These are phyloP conservation scores for Gleditsia sinensis DNA, from an alignment of 306 rosid species.

Conservation along the genomic window DNA sequence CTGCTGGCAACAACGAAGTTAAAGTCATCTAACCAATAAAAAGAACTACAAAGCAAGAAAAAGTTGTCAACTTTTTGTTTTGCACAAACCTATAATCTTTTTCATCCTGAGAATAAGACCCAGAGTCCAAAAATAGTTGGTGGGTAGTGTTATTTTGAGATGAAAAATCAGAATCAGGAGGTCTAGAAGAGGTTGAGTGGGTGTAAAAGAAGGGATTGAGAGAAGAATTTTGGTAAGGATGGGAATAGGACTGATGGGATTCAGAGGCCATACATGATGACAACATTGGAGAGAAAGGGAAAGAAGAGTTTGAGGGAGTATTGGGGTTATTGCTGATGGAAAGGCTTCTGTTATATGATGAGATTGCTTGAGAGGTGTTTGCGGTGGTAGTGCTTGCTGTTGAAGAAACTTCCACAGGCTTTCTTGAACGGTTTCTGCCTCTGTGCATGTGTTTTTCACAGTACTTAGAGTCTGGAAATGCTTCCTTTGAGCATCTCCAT, in stretches of 20 bases:
- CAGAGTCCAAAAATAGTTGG: slow-evolving; percentile 69
- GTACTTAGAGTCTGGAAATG: slow-evolving; percentile 98
- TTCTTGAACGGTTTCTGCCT: slow-evolving; percentile 99
- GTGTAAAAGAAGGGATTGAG: slow-evolving; percentile 60
- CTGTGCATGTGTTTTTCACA: slow-evolving; percentile 99
- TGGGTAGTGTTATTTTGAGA: slow-evolving; percentile 53
- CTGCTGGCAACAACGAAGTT: slow-evolving; percentile 42
- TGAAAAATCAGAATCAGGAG: slow-evolving; percentile 55
- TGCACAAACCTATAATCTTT: slow-evolving; percentile 72
- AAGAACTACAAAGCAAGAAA: not conserved
- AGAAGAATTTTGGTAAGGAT: slow-evolving; percentile 53
- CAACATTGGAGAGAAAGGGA: slow-evolving; percentile 54
- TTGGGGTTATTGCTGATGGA: slow-evolving; percentile 35
- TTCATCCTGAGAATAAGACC: slow-evolving; percentile 58
- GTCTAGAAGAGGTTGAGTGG: slow-evolving; percentile 60
- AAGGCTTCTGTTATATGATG: slow-evolving; percentile 46
- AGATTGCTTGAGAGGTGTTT: slow-evolving; percentile 41
- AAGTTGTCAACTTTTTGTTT: not conserved
- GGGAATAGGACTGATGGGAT: slow-evolving; percentile 42
- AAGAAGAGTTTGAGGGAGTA: slow-evolving; percentile 45
- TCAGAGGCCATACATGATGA: slow-evolving; percentile 42
- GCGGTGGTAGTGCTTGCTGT: slow-evolving; percentile 28
- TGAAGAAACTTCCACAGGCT: slow-evolving; percentile 98
- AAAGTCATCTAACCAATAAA: not conserved
- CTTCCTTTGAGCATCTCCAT: slow-evolving; percentile 99